A percentile compares a stretch with the other conserved stretches of the same genome.
Conservation (phyloP, 192 early-diverging fungal species). For the Coemansia pectinata region DNA sequence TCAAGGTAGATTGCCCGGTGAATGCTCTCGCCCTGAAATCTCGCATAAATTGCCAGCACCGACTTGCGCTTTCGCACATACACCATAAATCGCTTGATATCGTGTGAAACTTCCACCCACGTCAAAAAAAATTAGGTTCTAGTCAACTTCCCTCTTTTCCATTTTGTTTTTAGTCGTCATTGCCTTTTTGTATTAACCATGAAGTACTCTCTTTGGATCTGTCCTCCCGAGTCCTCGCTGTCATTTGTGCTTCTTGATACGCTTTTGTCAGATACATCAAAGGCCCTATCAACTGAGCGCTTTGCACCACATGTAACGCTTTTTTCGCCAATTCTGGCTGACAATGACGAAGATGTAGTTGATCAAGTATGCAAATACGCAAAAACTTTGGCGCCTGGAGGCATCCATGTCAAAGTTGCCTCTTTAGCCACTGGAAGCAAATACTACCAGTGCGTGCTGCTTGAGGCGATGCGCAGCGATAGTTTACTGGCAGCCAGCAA, state of each 20-base stretch:
- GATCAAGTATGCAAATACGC: constrained; percentile 18
- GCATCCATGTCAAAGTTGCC: constrained; percentile 17
- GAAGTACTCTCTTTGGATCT: constrained; percentile 52
- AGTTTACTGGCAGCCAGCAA: constrained; percentile 16
- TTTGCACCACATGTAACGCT: constrained; percentile 40
- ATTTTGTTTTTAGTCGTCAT: neutral
- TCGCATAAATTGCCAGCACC: constrained; percentile 39
- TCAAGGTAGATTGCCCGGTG: neutral
- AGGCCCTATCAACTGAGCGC: constrained; percentile 8
- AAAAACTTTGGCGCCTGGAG: constrained; percentile 5
- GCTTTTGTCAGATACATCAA: constrained; percentile 11
- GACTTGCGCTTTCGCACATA: constrained; percentile 31
- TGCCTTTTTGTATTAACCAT: neutral
- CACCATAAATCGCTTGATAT: constrained; percentile 8
- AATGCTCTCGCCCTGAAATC: neutral
- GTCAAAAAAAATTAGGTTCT: too few species aligned
- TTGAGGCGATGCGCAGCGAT: constrained; percentile 7
- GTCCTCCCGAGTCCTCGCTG: constrained; percentile 16
- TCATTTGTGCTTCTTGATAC: constrained; percentile 1
- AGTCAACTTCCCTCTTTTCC: neutral
- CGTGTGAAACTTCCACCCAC: neutral
- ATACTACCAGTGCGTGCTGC: constrained; percentile 39
- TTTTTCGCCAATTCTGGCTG: constrained; percentile 29
- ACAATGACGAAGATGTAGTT: constrained; percentile 16
- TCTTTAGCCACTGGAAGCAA: constrained; percentile 12